A percentile compares a stretch with the other conserved stretches of the same genome.
These are phyloP conservation scores for Byssochlamys sp. DNA, from an alignment of 2,329 filamentous ascomycete species.

Conservation along the genomic window DNA sequence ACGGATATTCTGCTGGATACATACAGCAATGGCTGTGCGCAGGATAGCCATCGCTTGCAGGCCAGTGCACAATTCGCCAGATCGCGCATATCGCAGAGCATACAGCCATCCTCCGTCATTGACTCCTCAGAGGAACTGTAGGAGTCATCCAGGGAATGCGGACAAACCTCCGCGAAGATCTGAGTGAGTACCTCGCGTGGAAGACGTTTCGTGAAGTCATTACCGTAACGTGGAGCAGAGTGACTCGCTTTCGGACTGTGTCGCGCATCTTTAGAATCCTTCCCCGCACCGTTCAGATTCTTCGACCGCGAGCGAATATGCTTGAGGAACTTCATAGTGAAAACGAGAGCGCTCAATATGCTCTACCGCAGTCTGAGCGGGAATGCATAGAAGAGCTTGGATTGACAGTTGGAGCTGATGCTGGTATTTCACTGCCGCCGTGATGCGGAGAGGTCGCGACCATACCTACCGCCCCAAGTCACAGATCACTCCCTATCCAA, in stretches of 20 bases:
- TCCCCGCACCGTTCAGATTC: background rate
- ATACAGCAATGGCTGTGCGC: conserved; percentile 54
- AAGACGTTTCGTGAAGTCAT: conserved; percentile 43
- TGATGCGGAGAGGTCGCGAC: background rate
- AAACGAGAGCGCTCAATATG: background rate
- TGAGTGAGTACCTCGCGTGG: conserved; percentile 60
- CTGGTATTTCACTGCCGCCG: background rate
- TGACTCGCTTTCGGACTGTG: background rate
- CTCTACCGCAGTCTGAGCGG: background rate
- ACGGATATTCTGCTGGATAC: conserved; percentile 23
- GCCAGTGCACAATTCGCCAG: conserved; percentile 69
- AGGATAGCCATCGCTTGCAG: conserved; percentile 59
- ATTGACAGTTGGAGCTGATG: background rate
- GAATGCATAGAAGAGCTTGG: background rate
- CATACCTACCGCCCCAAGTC: background rate
- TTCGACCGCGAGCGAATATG: background rate
- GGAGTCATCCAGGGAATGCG: conserved; percentile 65
- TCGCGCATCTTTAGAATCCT: background rate
- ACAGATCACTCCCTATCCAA: background rate
- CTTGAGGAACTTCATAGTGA: background rate
- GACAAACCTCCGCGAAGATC: conserved; percentile 76
- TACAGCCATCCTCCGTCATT: conserved; percentile 68
- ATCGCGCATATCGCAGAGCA: conserved; percentile 87
- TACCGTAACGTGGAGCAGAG: conserved; percentile 1
- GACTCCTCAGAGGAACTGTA: conserved; percentile 78